Base-by-base conservation (phyloP, 768 basidiomycete species). In the Xerocomellus dryophilus region DNA sequence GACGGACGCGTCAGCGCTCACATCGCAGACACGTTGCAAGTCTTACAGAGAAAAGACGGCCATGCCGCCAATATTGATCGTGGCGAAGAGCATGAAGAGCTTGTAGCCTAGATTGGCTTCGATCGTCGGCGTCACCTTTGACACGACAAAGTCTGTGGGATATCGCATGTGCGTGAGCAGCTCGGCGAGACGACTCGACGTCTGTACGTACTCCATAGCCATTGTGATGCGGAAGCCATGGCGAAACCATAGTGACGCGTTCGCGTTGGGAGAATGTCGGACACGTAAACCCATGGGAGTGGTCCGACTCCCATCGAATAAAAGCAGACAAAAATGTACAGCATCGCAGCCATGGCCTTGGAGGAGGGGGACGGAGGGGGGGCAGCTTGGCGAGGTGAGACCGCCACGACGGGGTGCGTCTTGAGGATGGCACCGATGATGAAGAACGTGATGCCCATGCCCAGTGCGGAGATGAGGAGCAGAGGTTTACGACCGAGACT, bases 281-380 rank as follows among this genome's bases (percentile, higher is more conserved):
- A 76, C 40, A 85, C 86, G 60, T 86, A 87, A 20, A 88, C 81
- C 74, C 72, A 79, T 15, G 79, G 86, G 12, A 78, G 68, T n/a
- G 83, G 83, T 18, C 90, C 91, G 85, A 88, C 90, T 36, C 88
- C 89, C 82, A 92, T 86, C 4, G 85, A 88, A 70, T 93, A 93
- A 70, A 92, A 92, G 67, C 85, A 86, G 40, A 92, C 89, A 62
- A 89, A 94, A 50, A 93, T 81, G 66, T 93, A 94, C 27, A 93
- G 71, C 82, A 91, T 82, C 2, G 83, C 88, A 4, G 91, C 90
- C 91, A 93, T 93, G 1, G 79, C 92, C 66, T 86, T 83, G 2
- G 75, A 76, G 17, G 83, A 77, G 0, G 82, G 76, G 0, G 84
- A 65, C 0, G 81, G 78, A 3, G 63, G n/a, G 1, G 66, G 51